Evolutionary conservation across 352 stramenopile genomes (phyloP), one percentile per base, ranked within the genome.

Genomic region (Hyphochytrium catenoides): DNA sequence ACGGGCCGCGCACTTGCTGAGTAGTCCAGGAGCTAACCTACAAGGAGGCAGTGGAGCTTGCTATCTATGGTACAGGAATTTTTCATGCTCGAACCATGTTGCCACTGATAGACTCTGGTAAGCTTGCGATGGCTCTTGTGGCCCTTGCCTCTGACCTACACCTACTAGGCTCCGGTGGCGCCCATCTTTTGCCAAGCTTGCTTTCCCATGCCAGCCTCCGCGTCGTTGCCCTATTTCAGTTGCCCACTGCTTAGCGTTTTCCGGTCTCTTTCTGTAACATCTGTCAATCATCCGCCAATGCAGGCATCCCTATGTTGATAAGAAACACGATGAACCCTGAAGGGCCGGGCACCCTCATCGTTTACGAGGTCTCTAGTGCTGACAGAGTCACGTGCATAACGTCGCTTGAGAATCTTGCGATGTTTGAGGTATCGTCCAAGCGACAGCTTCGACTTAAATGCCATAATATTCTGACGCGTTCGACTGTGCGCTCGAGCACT

Each of bases 21-120:
- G n/a, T n/a, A 16, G 47, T 82, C 0, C 72, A 62, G 12, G 61
- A 82, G 33, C 36, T 82, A 16, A 78, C 70, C 35, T 64, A 82
- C 39, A 54, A 77, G 43, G 67, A 82, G 41, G 67, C 67, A 5
- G 48, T 82, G 2, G 67, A 77, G 35, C 59, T 82, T 1, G 67
- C 64, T 2, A 60, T 78, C 15, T 82, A 82, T 41, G 64, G 67
- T 12, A 77, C 64, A 0, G 57, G 67, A 20, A 82, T 82, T 64
- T 82, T 82, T 41, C 67, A 78, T 39, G 57, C 67, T 3, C 62
- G 64, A 4, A 82, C 67, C n/a, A 78, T 82, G 62, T 54, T 82
- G 34, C 67, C 64, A 33, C 50, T 82, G 2, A 78, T 82, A 41
- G 64, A 82, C 30, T 52, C 55, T 17, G 40, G 40, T 44, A 24